These are phyloP conservation scores for Neurospora sp. DNA, from an alignment of 495 filamentous ascomycete species.

Conservation along the genomic window DNA sequence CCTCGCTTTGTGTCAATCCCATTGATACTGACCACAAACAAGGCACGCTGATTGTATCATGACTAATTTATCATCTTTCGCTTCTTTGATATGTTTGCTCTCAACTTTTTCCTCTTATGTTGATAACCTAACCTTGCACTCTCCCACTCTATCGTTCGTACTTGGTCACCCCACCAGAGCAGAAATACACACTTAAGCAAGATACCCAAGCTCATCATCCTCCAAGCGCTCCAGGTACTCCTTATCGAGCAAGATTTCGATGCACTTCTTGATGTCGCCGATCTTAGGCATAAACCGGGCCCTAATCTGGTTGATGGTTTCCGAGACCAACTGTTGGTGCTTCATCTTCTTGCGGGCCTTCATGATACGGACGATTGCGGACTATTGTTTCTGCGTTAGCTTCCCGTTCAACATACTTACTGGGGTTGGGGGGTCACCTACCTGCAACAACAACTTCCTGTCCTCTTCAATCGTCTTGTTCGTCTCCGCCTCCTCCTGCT, in stretches of 20 bases:
- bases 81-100: background rate
- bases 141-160: background rate
- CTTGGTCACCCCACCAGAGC: background rate
- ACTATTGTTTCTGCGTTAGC: constrained; percentile 39
- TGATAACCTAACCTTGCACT: background rate
- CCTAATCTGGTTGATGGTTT: constrained; percentile 91
- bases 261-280: constrained; percentile 96
- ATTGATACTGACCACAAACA: background rate
- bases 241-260: constrained; percentile 97
- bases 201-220: constrained; percentile 86
- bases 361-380: constrained; percentile 98
- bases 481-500: constrained; percentile 90
- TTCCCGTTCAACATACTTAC: no score
- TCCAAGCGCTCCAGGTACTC: constrained; percentile 95
- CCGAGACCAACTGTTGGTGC: constrained; percentile 83
- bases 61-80: background rate
- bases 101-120: background rate
- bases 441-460: constrained; percentile 90
- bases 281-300: constrained; percentile 90
- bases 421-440: constrained; percentile 51
- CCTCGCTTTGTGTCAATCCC: background rate
- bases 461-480: constrained; percentile 99
- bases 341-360: constrained; percentile 99
- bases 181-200: constrained; percentile 45
- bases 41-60: background rate